Evolutionary conservation across 257 asterid species (phyloP).

Genomic region (Nyctanthes arbortristis): DNA sequence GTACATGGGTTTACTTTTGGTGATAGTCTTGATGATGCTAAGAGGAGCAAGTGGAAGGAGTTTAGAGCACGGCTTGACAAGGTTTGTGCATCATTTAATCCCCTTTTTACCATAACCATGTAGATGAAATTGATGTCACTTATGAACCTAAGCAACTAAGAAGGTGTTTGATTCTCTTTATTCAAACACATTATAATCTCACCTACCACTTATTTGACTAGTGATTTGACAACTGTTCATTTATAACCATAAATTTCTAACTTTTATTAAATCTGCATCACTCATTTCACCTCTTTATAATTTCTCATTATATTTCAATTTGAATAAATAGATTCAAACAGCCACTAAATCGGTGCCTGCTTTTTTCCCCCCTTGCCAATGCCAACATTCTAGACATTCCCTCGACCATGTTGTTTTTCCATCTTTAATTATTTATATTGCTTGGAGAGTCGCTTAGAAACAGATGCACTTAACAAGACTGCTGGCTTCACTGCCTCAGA

Average conservation of each 20-base stretch:
- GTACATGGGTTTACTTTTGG: slow-evolving; percentile 90
- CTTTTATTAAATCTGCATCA: too few species aligned
- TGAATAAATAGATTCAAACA: background rate
- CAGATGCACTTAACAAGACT: background rate
- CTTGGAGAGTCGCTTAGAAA: too few species aligned
- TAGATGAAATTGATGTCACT: background rate
- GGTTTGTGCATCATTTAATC: slow-evolving; percentile 38
- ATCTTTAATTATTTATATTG: background rate
- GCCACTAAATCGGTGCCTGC: background rate
- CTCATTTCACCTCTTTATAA: slow-evolving; percentile 10
- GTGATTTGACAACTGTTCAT: too few species aligned
- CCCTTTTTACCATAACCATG: background rate
- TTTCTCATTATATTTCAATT: background rate
- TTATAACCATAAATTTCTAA: too few species aligned
- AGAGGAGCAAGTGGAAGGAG: slow-evolving; percentile 74
- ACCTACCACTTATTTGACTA: too few species aligned
- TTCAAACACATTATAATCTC: too few species aligned
- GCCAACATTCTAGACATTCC: background rate
- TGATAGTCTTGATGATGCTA: slow-evolving; percentile 73
- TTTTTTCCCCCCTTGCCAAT: background rate
- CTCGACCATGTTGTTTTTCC: background rate
- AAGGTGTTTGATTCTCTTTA: too few species aligned
- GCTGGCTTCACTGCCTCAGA: background rate
- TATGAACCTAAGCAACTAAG: too few species aligned
- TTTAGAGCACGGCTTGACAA: slow-evolving; percentile 64